Evolutionary conservation across 345 rosid species (phyloP), one percentile per base, ranked within the genome.

Genomic region (rapeseed (Brassica napus)): DNA sequence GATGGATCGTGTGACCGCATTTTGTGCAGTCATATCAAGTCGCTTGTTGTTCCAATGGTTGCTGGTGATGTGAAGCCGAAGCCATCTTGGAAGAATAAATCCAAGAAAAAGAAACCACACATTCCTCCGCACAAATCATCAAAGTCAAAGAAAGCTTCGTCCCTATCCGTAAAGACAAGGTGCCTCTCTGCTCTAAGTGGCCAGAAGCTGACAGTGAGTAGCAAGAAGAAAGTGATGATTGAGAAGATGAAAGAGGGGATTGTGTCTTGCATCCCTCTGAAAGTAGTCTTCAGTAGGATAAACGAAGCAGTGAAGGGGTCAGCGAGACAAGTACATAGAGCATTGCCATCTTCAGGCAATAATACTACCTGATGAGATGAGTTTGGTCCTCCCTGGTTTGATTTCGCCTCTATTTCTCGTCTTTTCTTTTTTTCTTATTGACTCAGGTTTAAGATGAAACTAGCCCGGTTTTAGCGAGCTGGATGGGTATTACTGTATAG

Each of bases 241-340:
- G 89, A 88, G 83, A 89, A 88, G 83, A 81, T 84, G 0, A 87
- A 74, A 58, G 95, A 86, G 77, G 84, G 86, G 32, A 84, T 86
- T 5, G 79, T 95, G 59, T 80, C 97, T 54, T 96, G 97, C 82
- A 81, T 96, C 66, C 99, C 98, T 28, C 82, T 96, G 65, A 92
- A 89, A 83, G 54, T 92, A 82, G 97, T 91, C 3, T 93, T 93
- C 88, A 93, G 97, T 83, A 82, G 99, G 86, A 88, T 96, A 82
- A 87, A 77, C 4, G 98, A 96, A 84, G 98, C 97, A 15, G 83
- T 92, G 86, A 96, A 88, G 35, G 93, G 97, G 42, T 90, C 89
- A 49, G 73, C 61, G 7, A 70, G 95, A 58, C 84, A 80, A 28
- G 76, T 84, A 37, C 79, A 81, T 32, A 82, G 85, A 10, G 14